Percentiles rank a stretch among this genome's conserved stretches.
These are phyloP conservation scores for Neocatenulostroma microsporum DNA, from an alignment of 2,329 filamentous ascomycete genomes.

Conservation along the genomic window DNA sequence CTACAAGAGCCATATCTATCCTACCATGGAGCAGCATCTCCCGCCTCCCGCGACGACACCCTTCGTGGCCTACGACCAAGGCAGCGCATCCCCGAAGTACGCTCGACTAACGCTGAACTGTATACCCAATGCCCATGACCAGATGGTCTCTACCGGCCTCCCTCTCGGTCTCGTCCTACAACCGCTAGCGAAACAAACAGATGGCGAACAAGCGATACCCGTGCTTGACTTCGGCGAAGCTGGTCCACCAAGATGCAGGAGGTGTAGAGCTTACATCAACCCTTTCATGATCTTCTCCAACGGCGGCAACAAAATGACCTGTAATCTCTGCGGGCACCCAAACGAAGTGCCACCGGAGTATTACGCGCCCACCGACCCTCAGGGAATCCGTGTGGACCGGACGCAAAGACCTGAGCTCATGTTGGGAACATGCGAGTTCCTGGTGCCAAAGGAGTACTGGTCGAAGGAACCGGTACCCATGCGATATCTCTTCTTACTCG, in stretches of 20 bases:
- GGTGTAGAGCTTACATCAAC: slow-evolving; percentile 95
- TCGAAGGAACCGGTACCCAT: slow-evolving; percentile 85
- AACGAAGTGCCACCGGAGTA: slow-evolving; percentile 92
- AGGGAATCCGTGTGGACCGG: slow-evolving; percentile 79
- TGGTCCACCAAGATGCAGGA: slow-evolving; percentile 81
- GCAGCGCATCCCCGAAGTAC: slow-evolving; percentile 92
- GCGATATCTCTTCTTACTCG: slow-evolving; percentile 83
- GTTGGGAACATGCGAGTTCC: slow-evolving; percentile 87
- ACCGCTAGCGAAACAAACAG: slow-evolving; percentile 72
- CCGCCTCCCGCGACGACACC: slow-evolving; percentile 82
- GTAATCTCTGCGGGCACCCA: slow-evolving; percentile 95
- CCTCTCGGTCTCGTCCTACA: slow-evolving; percentile 85
- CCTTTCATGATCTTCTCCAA: slow-evolving; percentile 97
- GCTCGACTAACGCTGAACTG: slow-evolving; percentile 87
- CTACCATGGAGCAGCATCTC: slow-evolving; percentile 89
- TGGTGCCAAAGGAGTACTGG: slow-evolving; percentile 98
- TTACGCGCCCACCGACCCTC: slow-evolving; percentile 81
- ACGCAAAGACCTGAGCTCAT: slow-evolving; percentile 83
- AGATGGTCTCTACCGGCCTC: slow-evolving; percentile 68
- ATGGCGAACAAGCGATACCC: slow-evolving; percentile 79
- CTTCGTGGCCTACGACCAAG: slow-evolving; percentile 91
- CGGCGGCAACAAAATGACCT: slow-evolving; percentile 93
- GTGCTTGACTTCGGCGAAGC: slow-evolving; percentile 89
- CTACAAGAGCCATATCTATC: slow-evolving; percentile 82
- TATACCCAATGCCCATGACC: slow-evolving; percentile 76